Evolutionary conservation across 208 protist species (phyloP), one percentile per base, ranked within the genome.

Genomic region (Tetramitus jugosus): DNA sequence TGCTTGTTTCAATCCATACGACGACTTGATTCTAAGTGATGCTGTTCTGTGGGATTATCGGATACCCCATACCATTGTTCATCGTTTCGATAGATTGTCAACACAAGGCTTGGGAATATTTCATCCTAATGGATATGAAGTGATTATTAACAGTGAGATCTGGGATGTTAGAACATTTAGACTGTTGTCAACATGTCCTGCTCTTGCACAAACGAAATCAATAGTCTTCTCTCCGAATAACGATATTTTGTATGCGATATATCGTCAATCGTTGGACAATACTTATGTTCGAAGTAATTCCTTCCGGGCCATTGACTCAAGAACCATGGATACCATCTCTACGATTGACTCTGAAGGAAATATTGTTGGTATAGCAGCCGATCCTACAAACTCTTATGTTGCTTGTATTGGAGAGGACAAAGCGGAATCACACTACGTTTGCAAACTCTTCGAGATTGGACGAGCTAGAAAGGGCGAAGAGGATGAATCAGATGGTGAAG

Each of bases 141-240:
- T 76, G 0, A 76, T 76, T 40, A 76, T 76, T n/a, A 43, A 76
- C 43, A 76, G 56, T 61, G 71, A 76, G 13, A 43, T 76, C n/a
- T 76, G 71, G 71, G 71, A 76, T n/a, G 20, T 76, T 7, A 33
- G 71, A n/a, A 76, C 40, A 13, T 64, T 61, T 2, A 43, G 31
- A 42, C 26, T 76, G 26, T 26, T 76, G 10, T 26, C 6, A 8
- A 65, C 71, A 13, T 45, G 33, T 40, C 8, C 71, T 61, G 10
- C 33, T 0, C 71, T 76, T 40, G 10, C 8, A 40, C 20, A 76
- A 29, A 33, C 71, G 2, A 45, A 14, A 0, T 45, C 23, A 29
- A 33, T 76, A 17, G 53, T 7, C 20, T 76, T 76, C 35, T 40
- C 6, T 43, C 20, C 6, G 3, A 33, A 65, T 61, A 76, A 76